Conservation (phyloP, 1,284 basidiomycete species). For the Malassezia equina region DNA sequence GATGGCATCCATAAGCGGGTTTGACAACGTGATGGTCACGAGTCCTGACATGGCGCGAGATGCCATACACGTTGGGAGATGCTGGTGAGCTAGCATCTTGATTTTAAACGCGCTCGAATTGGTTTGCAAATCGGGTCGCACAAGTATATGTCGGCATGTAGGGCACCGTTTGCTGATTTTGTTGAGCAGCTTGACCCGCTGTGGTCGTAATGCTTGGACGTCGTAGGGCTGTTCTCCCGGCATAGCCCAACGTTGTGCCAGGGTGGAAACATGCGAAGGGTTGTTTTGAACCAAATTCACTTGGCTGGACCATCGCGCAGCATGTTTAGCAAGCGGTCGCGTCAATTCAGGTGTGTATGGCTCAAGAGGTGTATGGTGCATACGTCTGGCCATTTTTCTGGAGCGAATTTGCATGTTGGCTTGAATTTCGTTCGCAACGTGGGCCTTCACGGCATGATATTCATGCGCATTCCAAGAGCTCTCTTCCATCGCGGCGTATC, state of each 20-base stretch:
- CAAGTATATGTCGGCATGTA: slow-evolving; percentile 84
- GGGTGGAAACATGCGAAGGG: slow-evolving; percentile 52
- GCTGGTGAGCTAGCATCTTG: slow-evolving; percentile 85
- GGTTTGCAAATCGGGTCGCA: slow-evolving; percentile 94
- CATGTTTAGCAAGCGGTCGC: slow-evolving; percentile 1
- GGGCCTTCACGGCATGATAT: slow-evolving; percentile 28
- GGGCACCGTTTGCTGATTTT: slow-evolving; percentile 93
- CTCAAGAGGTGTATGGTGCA: slow-evolving; percentile 56
- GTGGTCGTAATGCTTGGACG: slow-evolving; percentile 47
- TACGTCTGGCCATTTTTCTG: slow-evolving; percentile 22
- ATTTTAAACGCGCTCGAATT: slow-evolving; percentile 90
- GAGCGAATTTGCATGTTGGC: neutral
- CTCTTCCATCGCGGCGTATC: neutral
- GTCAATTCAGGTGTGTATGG: neutral
- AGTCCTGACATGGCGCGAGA: neutral
- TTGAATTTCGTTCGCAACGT: slow-evolving; percentile 27
- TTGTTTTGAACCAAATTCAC: slow-evolving; percentile 28
- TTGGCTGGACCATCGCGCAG: slow-evolving; percentile 1
- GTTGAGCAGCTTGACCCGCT: slow-evolving; percentile 66
- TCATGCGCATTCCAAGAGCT: slow-evolving; percentile 17
- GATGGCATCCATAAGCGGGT: slow-evolving; percentile 39
- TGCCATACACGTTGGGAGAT: slow-evolving; percentile 59
- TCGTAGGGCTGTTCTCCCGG: slow-evolving; percentile 51
- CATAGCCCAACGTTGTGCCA: slow-evolving; percentile 70
- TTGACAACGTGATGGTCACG: slow-evolving; percentile 27